Conservation (phyloP, 2,329 filamentous ascomycete species). For the Pseudogymnoascus sp. region DNA sequence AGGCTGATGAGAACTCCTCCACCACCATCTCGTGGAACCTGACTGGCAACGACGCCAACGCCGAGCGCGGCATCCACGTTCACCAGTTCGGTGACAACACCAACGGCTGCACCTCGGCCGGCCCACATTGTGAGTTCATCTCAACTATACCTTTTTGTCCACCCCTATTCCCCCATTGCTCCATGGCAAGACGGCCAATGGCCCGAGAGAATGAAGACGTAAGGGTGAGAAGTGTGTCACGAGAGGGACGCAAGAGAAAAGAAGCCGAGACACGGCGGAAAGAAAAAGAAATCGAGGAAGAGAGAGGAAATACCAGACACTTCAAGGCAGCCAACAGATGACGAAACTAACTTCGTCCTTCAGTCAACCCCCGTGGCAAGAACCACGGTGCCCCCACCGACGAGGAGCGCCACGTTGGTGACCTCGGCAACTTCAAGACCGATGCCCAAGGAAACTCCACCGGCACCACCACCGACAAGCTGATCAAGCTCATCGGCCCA, state of each 20-base stretch:
- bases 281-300: background rate
- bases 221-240: background rate
- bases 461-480: constrained; percentile 69
- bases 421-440: constrained; percentile 95
- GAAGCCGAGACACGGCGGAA: too few species aligned
- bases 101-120: constrained; percentile 98
- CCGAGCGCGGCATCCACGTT: constrained; percentile 96
- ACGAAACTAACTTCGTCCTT: background rate
- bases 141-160: constrained; percentile 3
- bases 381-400: constrained; percentile 82
- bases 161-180: background rate
- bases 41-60: constrained; percentile 84
- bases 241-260: background rate
- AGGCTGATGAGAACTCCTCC: constrained; percentile 69
- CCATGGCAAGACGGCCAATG: background rate
- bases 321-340: constrained; percentile 13
- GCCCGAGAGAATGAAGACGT: background rate
- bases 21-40: constrained; percentile 92
- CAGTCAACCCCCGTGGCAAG: constrained; percentile 94
- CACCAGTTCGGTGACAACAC: constrained; percentile 99
- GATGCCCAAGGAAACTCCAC: constrained; percentile 85
- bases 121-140: constrained; percentile 76
- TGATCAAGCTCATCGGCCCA: constrained; percentile 92
- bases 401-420: constrained; percentile 85
- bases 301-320: background rate